Evolutionary conservation across 2,329 filamentous ascomycete species (phyloP), one percentile per base, ranked within the genome.

Genomic region (Didymellaceae sp.): DNA sequence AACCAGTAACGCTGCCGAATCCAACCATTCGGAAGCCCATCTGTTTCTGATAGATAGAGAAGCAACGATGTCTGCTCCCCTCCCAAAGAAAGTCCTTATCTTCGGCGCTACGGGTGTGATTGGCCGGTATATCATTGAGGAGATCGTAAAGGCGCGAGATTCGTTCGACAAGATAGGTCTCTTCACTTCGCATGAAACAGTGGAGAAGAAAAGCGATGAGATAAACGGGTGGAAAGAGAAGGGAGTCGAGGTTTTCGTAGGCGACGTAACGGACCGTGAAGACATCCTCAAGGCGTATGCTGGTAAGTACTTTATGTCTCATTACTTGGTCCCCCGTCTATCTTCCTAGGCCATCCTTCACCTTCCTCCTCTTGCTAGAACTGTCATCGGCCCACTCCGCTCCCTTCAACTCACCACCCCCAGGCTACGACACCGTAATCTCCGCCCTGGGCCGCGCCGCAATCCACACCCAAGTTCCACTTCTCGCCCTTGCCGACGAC

Each of bases 381-480:
- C 2, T 11, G 24, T 6, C 24, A 6, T 11, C 24, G 24, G 24
- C 24, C 24, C 24, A 25, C 24, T 25, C 7, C 2, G 11, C 11
- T 3, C 24, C 7, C 24, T 7, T 7, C 24, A 25, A 11, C 24
- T 25, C 24, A 25, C 24, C 24, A 25, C 24, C 24, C 11, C 24
- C 11, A 79, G 79, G 74, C 39, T 80, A 86, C 59, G 85, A 89
- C 66, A 89, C 86, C 0, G 77, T 89, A 32, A 74, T 90, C 39
- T 86, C 82, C 16, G 82, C 83, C 2, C 77, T 90, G 1, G 87
- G 87, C 2, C 79, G 87, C 41, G 78, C 77, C n/a, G 83, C 80
- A 0, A 81, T 90, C 13, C 76, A 80, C 17, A 71, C 78, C 7
- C 87, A 90, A 61, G 81, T 86, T 48, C 73, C 80, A 3, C 78